phyloP scores from a whole-genome alignment of 129 eudicot genomes.

The Gnaphalium uliginosum region DNA sequence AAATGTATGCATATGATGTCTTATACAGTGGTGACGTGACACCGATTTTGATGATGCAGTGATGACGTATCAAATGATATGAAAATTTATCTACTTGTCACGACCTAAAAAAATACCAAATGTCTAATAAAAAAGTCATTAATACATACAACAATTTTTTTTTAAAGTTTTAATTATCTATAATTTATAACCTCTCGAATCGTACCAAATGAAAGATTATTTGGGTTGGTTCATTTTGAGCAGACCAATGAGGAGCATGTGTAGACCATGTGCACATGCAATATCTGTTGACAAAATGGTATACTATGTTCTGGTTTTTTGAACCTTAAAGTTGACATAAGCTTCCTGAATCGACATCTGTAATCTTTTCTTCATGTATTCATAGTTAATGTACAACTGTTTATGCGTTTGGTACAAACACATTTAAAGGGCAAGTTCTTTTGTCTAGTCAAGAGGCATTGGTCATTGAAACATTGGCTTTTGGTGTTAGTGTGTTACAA shows the following conservation, averaged over 20 bases:
- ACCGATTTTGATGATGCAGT: too few species aligned
- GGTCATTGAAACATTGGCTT: conserved; percentile 19
- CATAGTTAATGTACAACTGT: not conserved
- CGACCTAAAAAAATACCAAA: fast-evolving
- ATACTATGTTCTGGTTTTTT: conserved; percentile 1
- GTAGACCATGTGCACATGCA: conserved; percentile 25
- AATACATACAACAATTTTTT: too few species aligned
- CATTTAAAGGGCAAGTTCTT: not conserved
- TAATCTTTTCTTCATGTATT: not conserved
- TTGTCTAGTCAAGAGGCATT: conserved; percentile 12
- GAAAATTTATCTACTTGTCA: too few species aligned
- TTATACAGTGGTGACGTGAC: too few species aligned
- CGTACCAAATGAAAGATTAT: not conserved
- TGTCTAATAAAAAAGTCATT: too few species aligned
- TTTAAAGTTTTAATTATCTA: too few species aligned
- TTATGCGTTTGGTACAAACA: not conserved
- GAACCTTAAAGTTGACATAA: conserved; percentile 22
- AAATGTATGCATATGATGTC: too few species aligned
- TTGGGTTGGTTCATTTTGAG: conserved; percentile 12
- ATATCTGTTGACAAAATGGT: conserved; percentile 17
- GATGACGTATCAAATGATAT: too few species aligned
- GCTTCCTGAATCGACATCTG: conserved; percentile 8
- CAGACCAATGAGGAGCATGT: conserved; percentile 25
- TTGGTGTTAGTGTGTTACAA: conserved; percentile 17
- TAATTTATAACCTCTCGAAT: too few species aligned